These are phyloP conservation scores for Rosa hybrid DNA, from an alignment of 331 rosid genomes.

Conservation along the genomic window DNA sequence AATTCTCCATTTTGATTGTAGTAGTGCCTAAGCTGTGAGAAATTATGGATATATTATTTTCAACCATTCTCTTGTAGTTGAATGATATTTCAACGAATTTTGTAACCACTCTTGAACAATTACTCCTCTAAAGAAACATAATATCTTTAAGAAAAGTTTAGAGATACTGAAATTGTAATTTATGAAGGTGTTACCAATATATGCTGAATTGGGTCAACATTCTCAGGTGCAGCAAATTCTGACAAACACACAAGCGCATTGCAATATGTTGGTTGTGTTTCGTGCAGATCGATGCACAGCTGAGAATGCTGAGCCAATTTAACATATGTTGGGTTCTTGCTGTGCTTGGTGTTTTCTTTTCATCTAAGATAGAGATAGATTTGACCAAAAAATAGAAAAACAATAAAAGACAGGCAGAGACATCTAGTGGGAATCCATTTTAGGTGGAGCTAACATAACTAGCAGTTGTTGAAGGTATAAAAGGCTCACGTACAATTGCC, in stretches of 20 bases:
- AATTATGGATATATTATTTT: not conserved
- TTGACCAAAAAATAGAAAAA: no score
- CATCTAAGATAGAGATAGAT: not conserved
- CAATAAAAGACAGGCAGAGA: no score
- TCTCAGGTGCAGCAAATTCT: not conserved
- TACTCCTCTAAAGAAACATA: not conserved
- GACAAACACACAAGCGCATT: not conserved
- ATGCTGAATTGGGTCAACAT: not conserved
- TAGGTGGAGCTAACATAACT: conserved; percentile 50
- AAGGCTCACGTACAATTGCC: conserved; percentile 46
- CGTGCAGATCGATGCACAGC: not conserved
- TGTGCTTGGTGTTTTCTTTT: not conserved
- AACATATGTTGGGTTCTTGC: not conserved
- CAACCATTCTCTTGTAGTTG: not conserved
- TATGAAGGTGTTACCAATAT: not conserved
- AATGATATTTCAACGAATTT: not conserved
- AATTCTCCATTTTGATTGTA: not conserved
- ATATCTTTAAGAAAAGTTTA: not conserved
- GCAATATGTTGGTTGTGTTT: not conserved
- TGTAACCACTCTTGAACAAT: not conserved
- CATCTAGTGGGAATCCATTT: conserved; percentile 26
- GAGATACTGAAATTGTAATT: not conserved
- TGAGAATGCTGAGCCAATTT: conserved; percentile 4
- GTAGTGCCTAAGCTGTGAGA: not conserved
- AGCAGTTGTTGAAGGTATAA: conserved; percentile 50